Evolutionary conservation across 805 yeast species (phyloP).

Genomic region (Metschnikowia similis): DNA sequence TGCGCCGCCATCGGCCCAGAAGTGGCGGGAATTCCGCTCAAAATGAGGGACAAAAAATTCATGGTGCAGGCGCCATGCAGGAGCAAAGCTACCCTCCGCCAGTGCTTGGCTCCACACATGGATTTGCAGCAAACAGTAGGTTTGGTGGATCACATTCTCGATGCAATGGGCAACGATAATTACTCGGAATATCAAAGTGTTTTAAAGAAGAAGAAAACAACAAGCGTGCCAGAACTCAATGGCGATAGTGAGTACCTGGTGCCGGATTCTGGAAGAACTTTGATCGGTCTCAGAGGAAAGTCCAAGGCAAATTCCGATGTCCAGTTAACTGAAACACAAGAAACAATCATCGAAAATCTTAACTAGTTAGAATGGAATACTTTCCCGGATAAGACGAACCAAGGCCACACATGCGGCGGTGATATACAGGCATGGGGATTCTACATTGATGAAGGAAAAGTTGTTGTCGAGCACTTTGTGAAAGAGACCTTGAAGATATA

Average conservation of each 20-base stretch:
- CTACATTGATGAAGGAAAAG: slow-evolving; percentile 59
- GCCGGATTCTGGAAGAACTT: background rate
- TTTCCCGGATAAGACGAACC: slow-evolving; percentile 48
- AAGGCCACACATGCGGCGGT: slow-evolving; percentile 78
- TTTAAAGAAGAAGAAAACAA: slow-evolving; percentile 2
- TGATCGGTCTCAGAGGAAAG: slow-evolving; percentile 12
- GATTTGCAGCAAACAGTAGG: slow-evolving; percentile 46
- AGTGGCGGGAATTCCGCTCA: slow-evolving; percentile 41
- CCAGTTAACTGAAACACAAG: slow-evolving; percentile 8
- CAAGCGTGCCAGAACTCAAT: background rate
- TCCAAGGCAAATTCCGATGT: slow-evolving; percentile 8
- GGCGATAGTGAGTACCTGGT: background rate
- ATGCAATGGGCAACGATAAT: slow-evolving; percentile 46
- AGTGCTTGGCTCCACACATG: slow-evolving; percentile 12
- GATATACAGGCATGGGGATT: slow-evolving; percentile 56
- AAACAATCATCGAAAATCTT: slow-evolving; percentile 5
- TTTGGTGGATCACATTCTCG: slow-evolving; percentile 60
- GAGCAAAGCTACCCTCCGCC: slow-evolving; percentile 15
- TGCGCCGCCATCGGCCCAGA: slow-evolving; percentile 19
- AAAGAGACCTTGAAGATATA: slow-evolving; percentile 25
- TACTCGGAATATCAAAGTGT: slow-evolving; percentile 17
- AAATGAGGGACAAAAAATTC: slow-evolving; percentile 35
- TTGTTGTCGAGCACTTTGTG: slow-evolving; percentile 63
- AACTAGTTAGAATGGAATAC: slow-evolving; percentile 13
- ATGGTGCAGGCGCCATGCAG: slow-evolving; percentile 27